A percentile compares a stretch with the other conserved stretches of the same genome.
phyloP scores from a whole-genome alignment of 2,329 filamentous ascomycete genomes.

The Sporothrix luriei region DNA sequence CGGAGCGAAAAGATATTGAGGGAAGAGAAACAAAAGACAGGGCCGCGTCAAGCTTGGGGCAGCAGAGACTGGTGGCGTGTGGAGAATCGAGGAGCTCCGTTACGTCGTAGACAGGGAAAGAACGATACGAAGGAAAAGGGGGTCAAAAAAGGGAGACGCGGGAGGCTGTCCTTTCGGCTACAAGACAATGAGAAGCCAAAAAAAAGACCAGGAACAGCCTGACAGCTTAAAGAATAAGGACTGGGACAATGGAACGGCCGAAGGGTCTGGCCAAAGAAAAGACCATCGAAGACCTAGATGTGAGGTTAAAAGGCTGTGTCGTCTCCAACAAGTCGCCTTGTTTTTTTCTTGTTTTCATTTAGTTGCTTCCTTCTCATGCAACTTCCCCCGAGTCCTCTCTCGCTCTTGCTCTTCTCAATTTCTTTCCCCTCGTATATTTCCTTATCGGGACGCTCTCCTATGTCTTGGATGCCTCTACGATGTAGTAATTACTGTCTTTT shows the following conservation, averaged over 20 bases:
- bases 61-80: conserved; percentile 24
- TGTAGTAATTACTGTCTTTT: not conserved
- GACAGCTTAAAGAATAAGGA: conserved; percentile 19
- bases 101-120: conserved; percentile 7
- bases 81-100: conserved; percentile 3
- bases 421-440: conserved; percentile 26
- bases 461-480: not conserved
- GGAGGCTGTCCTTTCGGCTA: not conserved
- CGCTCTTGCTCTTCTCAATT: conserved; percentile 23
- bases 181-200: not conserved
- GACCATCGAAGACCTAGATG: not conserved
- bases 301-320: not conserved
- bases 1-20: not conserved
- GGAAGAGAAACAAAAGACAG: conserved; percentile 7
- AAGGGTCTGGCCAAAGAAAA: conserved; percentile 21
- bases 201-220: conserved; percentile 1
- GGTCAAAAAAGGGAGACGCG: not conserved
- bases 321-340: conserved; percentile 32
- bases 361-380: conserved; percentile 5
- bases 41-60: conserved; percentile 14
- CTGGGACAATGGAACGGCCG: not conserved
- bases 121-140: not conserved
- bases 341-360: conserved; percentile 33
- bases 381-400: conserved; percentile 10
- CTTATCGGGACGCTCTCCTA: conserved; percentile 26